Evolutionary conservation across 306 rosid genomes (phyloP).

Genomic region (Quercus aquifolioides): DNA sequence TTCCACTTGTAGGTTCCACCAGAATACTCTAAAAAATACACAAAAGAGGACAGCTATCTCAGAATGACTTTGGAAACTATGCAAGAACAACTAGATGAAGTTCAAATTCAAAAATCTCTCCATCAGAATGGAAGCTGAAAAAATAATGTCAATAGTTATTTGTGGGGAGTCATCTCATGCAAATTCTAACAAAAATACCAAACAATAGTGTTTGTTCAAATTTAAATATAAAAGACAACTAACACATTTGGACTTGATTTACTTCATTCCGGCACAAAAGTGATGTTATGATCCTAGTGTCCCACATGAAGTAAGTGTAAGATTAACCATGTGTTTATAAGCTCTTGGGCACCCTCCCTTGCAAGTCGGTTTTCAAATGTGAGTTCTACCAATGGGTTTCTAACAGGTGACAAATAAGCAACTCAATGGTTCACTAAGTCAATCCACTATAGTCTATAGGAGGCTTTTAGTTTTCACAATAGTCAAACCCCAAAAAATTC

Average conservation of each 20-base stretch:
- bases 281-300: no score
- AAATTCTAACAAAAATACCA: background rate
- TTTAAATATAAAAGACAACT: background rate
- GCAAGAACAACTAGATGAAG: constrained; percentile 10
- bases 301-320: no score
- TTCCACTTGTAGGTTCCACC: constrained; percentile 99
- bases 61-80: constrained; percentile 7
- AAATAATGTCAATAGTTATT: background rate
- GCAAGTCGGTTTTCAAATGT: no score
- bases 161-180: background rate
- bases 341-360: no score
- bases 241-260: background rate
- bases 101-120: constrained; percentile 4
- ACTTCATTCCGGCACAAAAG: no score
- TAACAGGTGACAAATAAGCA: no score
- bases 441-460: background rate
- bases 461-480: background rate
- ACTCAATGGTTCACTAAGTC: no score
- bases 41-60: constrained; percentile 20
- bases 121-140: constrained; percentile 14
- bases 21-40: constrained; percentile 62
- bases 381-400: no score
- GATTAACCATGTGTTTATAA: no score
- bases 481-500: background rate
- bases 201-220: no score